phyloP scores from a whole-genome alignment of 805 yeast species.

The Danielia reshetovae region DNA sequence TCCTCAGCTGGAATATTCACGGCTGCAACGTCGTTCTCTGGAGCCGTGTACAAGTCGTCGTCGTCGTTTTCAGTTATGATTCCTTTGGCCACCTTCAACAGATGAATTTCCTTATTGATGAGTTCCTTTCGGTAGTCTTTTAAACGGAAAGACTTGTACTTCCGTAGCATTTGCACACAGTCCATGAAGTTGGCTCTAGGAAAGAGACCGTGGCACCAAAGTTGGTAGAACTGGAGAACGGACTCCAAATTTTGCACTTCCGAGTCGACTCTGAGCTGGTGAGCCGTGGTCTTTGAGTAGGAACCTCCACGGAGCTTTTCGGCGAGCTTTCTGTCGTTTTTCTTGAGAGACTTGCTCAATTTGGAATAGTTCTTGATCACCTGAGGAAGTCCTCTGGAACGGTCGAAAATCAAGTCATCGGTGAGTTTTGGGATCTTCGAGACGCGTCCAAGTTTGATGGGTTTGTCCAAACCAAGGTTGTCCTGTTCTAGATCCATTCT shows the following conservation, averaged over 20 bases:
- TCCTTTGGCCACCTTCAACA: conserved; percentile 17
- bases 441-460: conserved; percentile 29
- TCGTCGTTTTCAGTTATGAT: conserved; percentile 12
- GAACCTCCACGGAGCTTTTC: conserved; percentile 14
- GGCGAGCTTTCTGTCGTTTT: conserved; percentile 20
- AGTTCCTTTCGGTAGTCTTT: conserved; percentile 13
- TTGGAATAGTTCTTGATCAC: conserved; percentile 28
- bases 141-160: conserved; percentile 10
- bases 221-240: conserved; percentile 39
- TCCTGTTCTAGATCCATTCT: conserved; percentile 4
- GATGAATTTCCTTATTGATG: conserved; percentile 12
- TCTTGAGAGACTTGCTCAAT: conserved; percentile 22
- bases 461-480: conserved; percentile 35
- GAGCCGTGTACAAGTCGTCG: conserved; percentile 8
- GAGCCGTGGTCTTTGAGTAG: conserved; percentile 12
- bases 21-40: conserved; percentile 7
- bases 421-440: conserved; percentile 35
- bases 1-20: conserved; percentile 6
- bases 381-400: conserved; percentile 30
- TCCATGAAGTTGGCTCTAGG: conserved; percentile 17
- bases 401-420: conserved; percentile 34
- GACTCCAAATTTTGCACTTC: conserved; percentile 33
- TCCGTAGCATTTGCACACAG: conserved; percentile 14
- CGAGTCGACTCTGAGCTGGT: conserved; percentile 23
- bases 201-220: conserved; percentile 41